Percentiles rank a stretch among this genome's conserved stretches.
These are phyloP conservation scores for Verticillium nubilum DNA, from an alignment of 2,329 filamentous ascomycete species.

Conservation along the genomic window DNA sequence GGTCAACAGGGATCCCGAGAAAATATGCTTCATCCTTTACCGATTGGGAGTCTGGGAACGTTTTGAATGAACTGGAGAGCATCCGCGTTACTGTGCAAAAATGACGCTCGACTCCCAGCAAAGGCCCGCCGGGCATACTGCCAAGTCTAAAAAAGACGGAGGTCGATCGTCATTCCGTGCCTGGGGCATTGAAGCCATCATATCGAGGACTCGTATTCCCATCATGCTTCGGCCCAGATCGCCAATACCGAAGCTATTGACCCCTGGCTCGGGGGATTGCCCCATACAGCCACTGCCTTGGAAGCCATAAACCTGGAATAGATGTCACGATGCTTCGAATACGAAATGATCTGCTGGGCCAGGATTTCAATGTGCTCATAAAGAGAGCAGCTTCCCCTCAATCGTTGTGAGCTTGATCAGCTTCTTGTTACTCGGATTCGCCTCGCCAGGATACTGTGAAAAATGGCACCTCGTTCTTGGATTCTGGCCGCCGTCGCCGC, in stretches of 20 bases:
- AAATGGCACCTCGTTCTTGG: conserved; percentile 6
- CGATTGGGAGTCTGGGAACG: no score
- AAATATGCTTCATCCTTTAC: no score
- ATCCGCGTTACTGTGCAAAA: background rate
- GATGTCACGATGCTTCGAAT: background rate
- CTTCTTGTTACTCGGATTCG: background rate
- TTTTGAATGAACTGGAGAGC: no score
- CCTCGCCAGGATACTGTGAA: background rate
- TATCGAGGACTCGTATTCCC: background rate
- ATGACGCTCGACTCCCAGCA: no score
- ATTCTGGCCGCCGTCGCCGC: conserved; percentile 4
- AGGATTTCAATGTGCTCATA: background rate
- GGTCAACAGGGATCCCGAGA: background rate
- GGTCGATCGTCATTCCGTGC: background rate
- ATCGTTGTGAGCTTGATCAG: background rate
- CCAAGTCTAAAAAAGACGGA: background rate
- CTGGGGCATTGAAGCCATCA: background rate
- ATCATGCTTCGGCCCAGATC: background rate
- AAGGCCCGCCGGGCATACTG: background rate
- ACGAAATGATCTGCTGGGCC: background rate
- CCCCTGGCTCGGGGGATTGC: background rate
- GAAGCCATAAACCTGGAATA: background rate
- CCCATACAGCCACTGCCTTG: background rate
- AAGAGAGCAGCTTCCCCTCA: background rate
- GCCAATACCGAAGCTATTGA: background rate